A percentile compares a stretch with the other conserved stretches of the same genome.
phyloP scores from a whole-genome alignment of 306 rosid genomes.

The Cyamopsis tetragonoloba region DNA sequence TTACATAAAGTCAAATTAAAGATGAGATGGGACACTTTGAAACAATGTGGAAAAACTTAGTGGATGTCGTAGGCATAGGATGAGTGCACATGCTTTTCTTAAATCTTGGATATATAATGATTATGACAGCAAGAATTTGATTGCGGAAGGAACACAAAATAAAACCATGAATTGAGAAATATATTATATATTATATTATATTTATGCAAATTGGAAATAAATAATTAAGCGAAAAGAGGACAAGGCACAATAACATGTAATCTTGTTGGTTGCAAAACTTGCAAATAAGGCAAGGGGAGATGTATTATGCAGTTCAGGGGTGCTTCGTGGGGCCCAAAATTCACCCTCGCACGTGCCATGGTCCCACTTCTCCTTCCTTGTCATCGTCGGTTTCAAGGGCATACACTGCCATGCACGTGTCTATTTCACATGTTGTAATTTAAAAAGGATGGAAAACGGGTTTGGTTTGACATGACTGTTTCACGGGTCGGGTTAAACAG shows the following conservation, averaged over 20 bases:
- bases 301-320: not conserved
- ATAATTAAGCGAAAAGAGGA: not conserved
- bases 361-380: not conserved
- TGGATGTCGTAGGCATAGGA: not conserved
- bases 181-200: too few relatives aligned
- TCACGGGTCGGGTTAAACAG: too few relatives aligned
- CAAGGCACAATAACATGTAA: not conserved
- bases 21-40: not conserved
- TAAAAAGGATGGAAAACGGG: too few relatives aligned
- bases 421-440: not conserved
- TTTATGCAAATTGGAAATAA: not conserved
- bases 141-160: slow-evolving; percentile 7
- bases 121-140: not conserved
- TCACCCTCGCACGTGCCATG: slow-evolving; percentile 26
- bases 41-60: not conserved
- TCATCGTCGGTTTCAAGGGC: not conserved
- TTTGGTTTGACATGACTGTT: too few relatives aligned
- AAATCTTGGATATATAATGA: not conserved
- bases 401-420: slow-evolving; percentile 1
- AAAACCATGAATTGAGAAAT: not conserved
- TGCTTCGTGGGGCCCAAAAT: not conserved
- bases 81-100: not conserved
- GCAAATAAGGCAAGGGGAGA: slow-evolving; percentile 14
- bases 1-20: not conserved
- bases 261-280: not conserved